A percentile compares a stretch with the other conserved stretches of the same genome.
Conservation (phyloP, 352 stramenopile species). For the Phytophthora hybrid region DNA sequence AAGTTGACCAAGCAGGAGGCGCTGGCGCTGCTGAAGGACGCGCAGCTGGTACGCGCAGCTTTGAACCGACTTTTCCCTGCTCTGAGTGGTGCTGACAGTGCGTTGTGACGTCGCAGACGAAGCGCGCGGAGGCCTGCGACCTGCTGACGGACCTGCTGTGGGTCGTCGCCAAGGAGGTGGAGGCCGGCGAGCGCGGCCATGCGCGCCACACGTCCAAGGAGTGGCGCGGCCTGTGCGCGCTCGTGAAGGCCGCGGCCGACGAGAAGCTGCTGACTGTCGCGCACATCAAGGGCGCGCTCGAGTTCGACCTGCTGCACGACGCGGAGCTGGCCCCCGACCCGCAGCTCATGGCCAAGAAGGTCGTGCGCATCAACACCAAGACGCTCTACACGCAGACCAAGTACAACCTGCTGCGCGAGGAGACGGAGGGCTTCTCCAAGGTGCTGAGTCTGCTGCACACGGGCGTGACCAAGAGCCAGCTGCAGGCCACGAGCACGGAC, state of each 20-base stretch:
- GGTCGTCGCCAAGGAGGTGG: conserved; percentile 83
- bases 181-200: conserved; percentile 70
- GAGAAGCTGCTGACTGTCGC: conserved; percentile 66
- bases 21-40: conserved; percentile 74
- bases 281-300: conserved; percentile 70
- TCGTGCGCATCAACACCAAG: conserved; percentile 89
- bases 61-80: not conserved
- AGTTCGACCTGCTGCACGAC: conserved; percentile 81
- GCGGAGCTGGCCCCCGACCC: conserved; percentile 63
- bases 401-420: conserved; percentile 97
- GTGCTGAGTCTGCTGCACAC: conserved; percentile 87
- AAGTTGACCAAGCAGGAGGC: conserved; percentile 81
- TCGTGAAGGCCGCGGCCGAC: conserved; percentile 74
- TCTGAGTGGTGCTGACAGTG: not conserved
- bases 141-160: conserved; percentile 77
- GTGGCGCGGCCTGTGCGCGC: conserved; percentile 71
- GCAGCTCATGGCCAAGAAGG: conserved; percentile 68
- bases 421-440: conserved; percentile 97
- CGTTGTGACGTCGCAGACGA: conserved; percentile 31
- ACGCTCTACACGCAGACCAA: conserved; percentile 96
- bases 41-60: conserved; percentile 49
- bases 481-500: conserved; percentile 77
- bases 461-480: conserved; percentile 64
- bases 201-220: conserved; percentile 73
- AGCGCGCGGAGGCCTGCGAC: conserved; percentile 48